Evolutionary conservation across 2,329 filamentous ascomycete species (phyloP).

Genomic region (Claviceps africana): DNA sequence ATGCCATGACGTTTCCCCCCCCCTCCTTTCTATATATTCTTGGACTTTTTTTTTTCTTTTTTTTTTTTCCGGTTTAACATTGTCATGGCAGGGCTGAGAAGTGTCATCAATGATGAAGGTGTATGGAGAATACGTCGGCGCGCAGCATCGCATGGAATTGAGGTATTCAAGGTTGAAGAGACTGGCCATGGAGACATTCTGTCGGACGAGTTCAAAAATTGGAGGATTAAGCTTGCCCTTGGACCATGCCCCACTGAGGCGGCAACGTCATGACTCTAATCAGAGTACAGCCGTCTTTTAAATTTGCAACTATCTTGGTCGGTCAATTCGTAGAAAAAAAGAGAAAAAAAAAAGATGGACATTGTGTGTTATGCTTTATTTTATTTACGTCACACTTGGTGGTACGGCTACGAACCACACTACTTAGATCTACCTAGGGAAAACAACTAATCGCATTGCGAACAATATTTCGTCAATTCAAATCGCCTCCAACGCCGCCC

Average conservation of each 20-base stretch:
- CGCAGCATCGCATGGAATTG: constrained; percentile 50
- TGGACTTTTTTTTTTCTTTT: neutral
- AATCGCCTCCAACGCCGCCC: neutral
- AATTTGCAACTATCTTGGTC: neutral
- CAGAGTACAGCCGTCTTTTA: neutral
- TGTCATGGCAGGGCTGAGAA: constrained; percentile 41
- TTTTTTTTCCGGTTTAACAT: neutral
- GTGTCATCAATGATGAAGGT: constrained; percentile 51
- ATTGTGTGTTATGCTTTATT: neutral
- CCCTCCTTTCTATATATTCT: neutral
- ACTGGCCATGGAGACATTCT: constrained; percentile 64
- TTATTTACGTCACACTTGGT: constrained; percentile 7
- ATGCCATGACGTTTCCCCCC: neutral
- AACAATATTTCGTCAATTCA: neutral
- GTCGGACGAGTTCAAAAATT: constrained; percentile 63
- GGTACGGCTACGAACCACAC: constrained; percentile 2
- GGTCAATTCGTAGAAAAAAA: neutral
- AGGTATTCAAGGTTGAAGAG: constrained; percentile 60
- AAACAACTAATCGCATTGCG: neutral
- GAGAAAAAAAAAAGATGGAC: neutral
- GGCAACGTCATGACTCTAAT: neutral
- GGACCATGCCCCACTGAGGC: constrained; percentile 10
- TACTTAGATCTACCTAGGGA: constrained; percentile 9
- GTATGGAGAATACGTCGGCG: constrained; percentile 67
- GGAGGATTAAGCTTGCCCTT: constrained; percentile 45